Percentiles rank a stretch among this genome's conserved stretches.
phyloP scores from a whole-genome alignment of 2,329 filamentous ascomycete genomes.

The Hortaea werneckii region DNA sequence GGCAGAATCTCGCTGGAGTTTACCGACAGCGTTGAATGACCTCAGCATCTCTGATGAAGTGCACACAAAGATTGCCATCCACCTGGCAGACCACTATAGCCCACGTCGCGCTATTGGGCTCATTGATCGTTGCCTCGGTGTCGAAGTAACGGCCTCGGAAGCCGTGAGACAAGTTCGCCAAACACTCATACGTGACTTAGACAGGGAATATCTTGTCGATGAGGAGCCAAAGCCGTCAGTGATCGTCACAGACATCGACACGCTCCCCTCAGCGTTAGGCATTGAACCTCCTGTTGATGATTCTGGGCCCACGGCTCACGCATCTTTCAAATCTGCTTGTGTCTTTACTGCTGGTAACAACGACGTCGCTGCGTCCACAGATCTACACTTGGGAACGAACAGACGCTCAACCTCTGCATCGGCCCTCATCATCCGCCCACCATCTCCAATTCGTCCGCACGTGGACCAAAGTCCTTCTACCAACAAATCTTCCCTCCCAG shows the following conservation, averaged over 20 bases:
- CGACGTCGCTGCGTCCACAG: too few species aligned
- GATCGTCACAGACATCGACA: conserved; percentile 14
- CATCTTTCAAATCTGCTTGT: neutral
- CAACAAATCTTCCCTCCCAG: neutral
- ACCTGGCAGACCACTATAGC: conserved; percentile 14
- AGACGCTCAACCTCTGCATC: neutral
- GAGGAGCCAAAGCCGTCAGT: conserved; percentile 10
- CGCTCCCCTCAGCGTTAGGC: neutral
- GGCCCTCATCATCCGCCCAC: neutral
- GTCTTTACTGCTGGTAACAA: too few species aligned
- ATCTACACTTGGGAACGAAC: too few species aligned
- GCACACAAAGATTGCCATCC: conserved; percentile 13
- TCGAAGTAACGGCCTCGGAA: conserved; percentile 6
- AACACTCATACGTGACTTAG: neutral
- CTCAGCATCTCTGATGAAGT: conserved; percentile 5
- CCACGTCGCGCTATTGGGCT: conserved; percentile 13
- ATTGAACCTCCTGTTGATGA: neutral
- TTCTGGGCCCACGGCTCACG: neutral
- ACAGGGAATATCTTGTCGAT: neutral
- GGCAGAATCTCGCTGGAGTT: conserved; percentile 24
- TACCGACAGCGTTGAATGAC: conserved; percentile 7
- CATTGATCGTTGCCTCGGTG: conserved; percentile 14
- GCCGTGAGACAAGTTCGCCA: conserved; percentile 5
- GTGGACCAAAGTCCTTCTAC: neutral
- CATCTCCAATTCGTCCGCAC: neutral